Evolutionary conservation across 164 flowering plant species (phyloP).

Genomic region (Sextonia rubra): DNA sequence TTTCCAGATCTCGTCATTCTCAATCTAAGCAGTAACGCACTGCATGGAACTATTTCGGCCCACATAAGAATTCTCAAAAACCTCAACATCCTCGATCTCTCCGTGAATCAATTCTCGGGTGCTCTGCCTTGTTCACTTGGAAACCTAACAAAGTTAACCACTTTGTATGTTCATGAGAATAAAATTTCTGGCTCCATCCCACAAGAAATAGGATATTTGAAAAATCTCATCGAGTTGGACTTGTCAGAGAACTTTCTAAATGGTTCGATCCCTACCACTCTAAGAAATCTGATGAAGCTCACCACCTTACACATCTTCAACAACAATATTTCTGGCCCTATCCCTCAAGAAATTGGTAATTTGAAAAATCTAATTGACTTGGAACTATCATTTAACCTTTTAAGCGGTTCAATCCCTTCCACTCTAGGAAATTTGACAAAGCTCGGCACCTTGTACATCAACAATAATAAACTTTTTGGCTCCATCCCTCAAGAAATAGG

Average conservation of each 20-base stretch:
- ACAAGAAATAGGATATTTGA: constrained; percentile 13
- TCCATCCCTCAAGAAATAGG: neutral
- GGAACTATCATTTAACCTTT: neutral
- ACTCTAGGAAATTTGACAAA: neutral
- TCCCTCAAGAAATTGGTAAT: constrained; percentile 27
- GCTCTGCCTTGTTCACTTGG: constrained; percentile 19
- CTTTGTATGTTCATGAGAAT: constrained; percentile 18
- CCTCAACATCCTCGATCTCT: constrained; percentile 21
- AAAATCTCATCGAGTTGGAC: constrained; percentile 15
- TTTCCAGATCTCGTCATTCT: constrained; percentile 21
- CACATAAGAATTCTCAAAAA: constrained; percentile 18
- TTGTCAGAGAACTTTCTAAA: constrained; percentile 14
- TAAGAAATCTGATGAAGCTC: constrained; percentile 17
- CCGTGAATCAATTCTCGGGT: constrained; percentile 17
- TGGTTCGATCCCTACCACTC: constrained; percentile 19
- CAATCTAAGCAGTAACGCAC: constrained; percentile 8
- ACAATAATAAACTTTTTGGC: neutral
- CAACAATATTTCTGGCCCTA: constrained; percentile 9
- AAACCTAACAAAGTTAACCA: constrained; percentile 16
- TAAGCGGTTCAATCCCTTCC: neutral
- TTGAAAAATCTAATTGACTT: constrained; percentile 1
- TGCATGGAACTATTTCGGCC: constrained; percentile 15
- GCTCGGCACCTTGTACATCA: neutral
- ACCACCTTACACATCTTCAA: neutral
- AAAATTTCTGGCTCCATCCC: constrained; percentile 11